A percentile compares a stretch with the other conserved stretches of the same genome.
These are phyloP conservation scores for Sporisorium scitamineum DNA, from an alignment of 1,284 basidiomycete species.

Conservation along the genomic window DNA sequence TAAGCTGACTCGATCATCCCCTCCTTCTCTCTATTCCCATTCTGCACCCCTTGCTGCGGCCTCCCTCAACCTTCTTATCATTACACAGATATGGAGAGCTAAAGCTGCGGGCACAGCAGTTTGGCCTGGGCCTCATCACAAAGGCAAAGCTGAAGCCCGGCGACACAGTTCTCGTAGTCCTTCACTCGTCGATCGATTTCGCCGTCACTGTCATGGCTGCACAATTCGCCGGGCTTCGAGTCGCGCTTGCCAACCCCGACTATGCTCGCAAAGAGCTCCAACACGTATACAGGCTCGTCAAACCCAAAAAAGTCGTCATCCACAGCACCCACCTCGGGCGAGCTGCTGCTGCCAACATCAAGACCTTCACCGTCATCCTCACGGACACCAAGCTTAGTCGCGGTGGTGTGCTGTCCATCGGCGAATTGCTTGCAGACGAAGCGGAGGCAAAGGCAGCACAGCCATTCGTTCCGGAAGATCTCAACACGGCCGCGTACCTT, in stretches of 20 bases:
- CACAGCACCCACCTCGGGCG: conserved; percentile 25
- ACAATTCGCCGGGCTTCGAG: conserved; percentile 44
- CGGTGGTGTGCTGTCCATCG: conserved; percentile 25
- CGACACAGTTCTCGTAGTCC: conserved; percentile 37
- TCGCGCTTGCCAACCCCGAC: conserved; percentile 47
- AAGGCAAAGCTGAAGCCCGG: conserved; percentile 44
- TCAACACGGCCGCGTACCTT: conserved; percentile 33
- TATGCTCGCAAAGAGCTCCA: conserved; percentile 41
- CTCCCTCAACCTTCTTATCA: too few species aligned
- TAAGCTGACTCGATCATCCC: not conserved
- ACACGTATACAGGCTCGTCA: conserved; percentile 36
- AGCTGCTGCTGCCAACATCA: conserved; percentile 25
- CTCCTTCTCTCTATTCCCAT: not conserved
- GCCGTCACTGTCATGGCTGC: conserved; percentile 42
- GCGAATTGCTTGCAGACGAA: conserved; percentile 22
- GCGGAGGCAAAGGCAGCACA: conserved; percentile 1
- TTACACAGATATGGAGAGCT: conserved; percentile 36
- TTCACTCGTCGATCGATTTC: conserved; percentile 50
- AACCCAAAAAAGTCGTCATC: conserved; percentile 46
- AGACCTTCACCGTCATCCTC: conserved; percentile 27
- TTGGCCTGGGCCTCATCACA: conserved; percentile 46
- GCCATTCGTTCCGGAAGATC: conserved; percentile 15
- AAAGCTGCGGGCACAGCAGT: conserved; percentile 35
- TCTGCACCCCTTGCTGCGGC: too few species aligned
- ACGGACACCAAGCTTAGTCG: conserved; percentile 25